These are phyloP conservation scores for Heterobasidion occidentale DNA, from an alignment of 1,284 basidiomycete species.

Conservation along the genomic window DNA sequence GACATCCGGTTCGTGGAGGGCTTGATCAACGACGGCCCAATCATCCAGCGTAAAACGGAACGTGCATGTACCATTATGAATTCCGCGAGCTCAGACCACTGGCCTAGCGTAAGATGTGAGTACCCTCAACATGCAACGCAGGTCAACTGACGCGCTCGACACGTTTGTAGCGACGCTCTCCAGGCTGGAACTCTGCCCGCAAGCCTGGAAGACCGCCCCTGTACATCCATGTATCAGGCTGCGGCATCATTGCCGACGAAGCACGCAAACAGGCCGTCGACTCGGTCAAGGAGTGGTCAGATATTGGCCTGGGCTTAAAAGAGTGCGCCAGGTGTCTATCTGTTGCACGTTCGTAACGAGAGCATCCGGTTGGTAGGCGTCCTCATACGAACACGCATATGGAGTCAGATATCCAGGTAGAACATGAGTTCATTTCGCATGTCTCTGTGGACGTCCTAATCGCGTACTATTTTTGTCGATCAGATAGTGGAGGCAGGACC, in stretches of 20 bases:
- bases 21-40: constrained; percentile 23
- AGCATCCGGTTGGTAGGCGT: constrained; percentile 5
- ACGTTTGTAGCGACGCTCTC: constrained; percentile 25
- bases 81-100: constrained; percentile 31
- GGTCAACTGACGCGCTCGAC: not conserved
- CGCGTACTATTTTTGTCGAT: too few species aligned
- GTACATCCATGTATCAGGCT: constrained; percentile 34
- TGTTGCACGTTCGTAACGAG: too few species aligned
- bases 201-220: constrained; percentile 29
- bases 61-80: constrained; percentile 30
- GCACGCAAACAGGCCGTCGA: constrained; percentile 26
- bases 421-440: constrained; percentile 2
- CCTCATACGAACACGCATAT: constrained; percentile 26
- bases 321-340: constrained; percentile 9
- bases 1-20: constrained; percentile 29
- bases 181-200: constrained; percentile 26
- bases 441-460: too few species aligned
- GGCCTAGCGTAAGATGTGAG: constrained; percentile 25
- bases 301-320: constrained; percentile 26
- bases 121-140: not conserved
- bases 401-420: constrained; percentile 25
- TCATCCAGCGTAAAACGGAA: constrained; percentile 25
- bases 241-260: constrained; percentile 30
- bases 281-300: constrained; percentile 23
- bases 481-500: constrained; percentile 30